Conservation (phyloP, 768 basidiomycete species). For the Mycena albidolilacea region DNA sequence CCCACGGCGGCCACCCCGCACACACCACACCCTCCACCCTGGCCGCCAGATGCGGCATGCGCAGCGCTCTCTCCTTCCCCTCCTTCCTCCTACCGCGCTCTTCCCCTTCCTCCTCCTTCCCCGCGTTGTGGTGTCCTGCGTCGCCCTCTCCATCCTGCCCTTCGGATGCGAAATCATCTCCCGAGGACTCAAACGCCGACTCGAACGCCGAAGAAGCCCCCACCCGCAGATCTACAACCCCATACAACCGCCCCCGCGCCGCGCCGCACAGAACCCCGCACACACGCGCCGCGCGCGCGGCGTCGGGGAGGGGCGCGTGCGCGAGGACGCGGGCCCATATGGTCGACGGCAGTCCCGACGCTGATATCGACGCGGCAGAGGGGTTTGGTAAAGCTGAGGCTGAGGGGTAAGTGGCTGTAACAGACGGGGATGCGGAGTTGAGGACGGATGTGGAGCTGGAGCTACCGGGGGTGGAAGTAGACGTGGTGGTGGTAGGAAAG, state of each 20-base stretch:
- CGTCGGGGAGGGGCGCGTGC: not conserved
- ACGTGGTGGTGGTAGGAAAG: not conserved
- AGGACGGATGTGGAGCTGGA: not conserved
- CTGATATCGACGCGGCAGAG: no score
- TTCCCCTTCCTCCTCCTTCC: not conserved
- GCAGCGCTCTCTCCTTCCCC: not conserved
- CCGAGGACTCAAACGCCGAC: not conserved
- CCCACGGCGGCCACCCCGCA: constrained; percentile 36
- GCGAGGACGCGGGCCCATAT: constrained; percentile 12
- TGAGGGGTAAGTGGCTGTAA: not conserved
- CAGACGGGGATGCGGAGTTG: not conserved
- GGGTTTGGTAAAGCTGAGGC: no score
- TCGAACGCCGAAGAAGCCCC: no score
- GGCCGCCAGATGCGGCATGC: constrained; percentile 20
- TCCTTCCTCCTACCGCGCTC: not conserved
- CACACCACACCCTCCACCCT: constrained; percentile 30
- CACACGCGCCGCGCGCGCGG: constrained; percentile 15
- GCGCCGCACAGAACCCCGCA: constrained; percentile 10
- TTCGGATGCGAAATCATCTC: not conserved
- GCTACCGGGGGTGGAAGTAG: not conserved
- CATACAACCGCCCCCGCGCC: constrained; percentile 23
- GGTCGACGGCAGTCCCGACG: not conserved
- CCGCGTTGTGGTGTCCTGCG: not conserved
- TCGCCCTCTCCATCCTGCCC: not conserved
- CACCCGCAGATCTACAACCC: constrained; percentile 16